phyloP scores from a whole-genome alignment of 768 basidiomycete species.

The Tricholoma matsutake region DNA sequence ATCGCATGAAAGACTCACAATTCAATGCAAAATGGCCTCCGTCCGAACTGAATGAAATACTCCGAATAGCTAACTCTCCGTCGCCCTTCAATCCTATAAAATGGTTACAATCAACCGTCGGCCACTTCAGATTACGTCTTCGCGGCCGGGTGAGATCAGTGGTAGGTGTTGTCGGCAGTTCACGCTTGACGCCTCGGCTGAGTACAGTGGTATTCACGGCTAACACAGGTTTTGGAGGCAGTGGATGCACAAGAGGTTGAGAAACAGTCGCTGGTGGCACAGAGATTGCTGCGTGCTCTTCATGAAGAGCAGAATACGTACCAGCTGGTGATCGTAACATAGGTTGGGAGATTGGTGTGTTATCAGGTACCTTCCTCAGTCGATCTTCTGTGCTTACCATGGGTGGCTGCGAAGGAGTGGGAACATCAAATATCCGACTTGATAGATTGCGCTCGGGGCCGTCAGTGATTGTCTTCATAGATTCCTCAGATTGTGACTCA shows the following conservation, averaged over 20 bases:
- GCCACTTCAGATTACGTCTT: slow-evolving; percentile 43
- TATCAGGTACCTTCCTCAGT: not conserved
- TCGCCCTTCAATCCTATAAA: slow-evolving; percentile 42
- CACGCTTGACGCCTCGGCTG: slow-evolving; percentile 38
- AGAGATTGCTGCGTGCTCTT: not conserved
- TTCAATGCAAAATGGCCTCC: slow-evolving; percentile 55
- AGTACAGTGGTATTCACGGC: slow-evolving; percentile 7
- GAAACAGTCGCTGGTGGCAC: slow-evolving; percentile 5
- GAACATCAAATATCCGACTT: slow-evolving; percentile 12
- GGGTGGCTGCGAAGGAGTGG: slow-evolving; percentile 1
- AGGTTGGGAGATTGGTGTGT: not conserved
- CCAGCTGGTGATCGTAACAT: not conserved
- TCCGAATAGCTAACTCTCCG: slow-evolving; percentile 43
- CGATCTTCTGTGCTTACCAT: not conserved
- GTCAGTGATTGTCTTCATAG: not conserved
- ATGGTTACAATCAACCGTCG: slow-evolving; percentile 38
- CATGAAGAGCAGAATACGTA: not conserved
- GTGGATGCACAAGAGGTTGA: slow-evolving; percentile 22
- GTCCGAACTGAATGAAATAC: slow-evolving; percentile 49
- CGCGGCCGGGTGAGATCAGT: slow-evolving; percentile 19
- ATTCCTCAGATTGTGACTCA: not conserved
- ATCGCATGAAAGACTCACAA: slow-evolving; percentile 38
- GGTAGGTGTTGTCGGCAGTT: slow-evolving; percentile 23
- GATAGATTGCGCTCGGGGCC: slow-evolving; percentile 10
- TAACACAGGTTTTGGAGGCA: slow-evolving; percentile 30